These are phyloP conservation scores for Sugiyamaella lignohabitans DNA, from an alignment of 805 yeast species.

Conservation along the genomic window DNA sequence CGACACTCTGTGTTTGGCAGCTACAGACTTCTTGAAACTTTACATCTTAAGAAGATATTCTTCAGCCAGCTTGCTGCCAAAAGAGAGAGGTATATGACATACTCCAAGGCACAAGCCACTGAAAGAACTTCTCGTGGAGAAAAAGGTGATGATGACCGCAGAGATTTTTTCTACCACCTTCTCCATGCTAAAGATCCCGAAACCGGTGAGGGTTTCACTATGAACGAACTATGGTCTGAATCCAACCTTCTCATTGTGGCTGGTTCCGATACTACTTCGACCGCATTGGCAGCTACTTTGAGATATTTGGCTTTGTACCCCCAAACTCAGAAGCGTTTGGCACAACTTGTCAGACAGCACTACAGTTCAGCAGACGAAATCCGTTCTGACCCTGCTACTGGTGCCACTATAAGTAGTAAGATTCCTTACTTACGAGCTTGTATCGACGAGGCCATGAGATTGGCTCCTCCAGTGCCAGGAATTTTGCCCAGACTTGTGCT, in stretches of 20 bases:
- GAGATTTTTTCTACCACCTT: constrained; percentile 17
- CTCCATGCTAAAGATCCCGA: constrained; percentile 18
- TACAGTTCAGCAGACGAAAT: constrained; percentile 14
- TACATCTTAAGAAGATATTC: constrained; percentile 15
- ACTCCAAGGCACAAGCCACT: constrained; percentile 17
- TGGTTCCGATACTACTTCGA: constrained; percentile 19
- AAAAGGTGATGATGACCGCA: constrained; percentile 12
- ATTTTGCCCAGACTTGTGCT: constrained; percentile 16
- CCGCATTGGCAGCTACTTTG: constrained; percentile 14
- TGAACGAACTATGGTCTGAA: constrained; percentile 18
- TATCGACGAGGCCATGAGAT: constrained; percentile 18
- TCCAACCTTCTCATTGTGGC: constrained; percentile 18
- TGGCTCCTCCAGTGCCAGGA: constrained; percentile 19
- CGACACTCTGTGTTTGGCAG: constrained; percentile 15
- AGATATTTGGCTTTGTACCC: constrained; percentile 14
- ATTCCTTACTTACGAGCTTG: constrained; percentile 17
- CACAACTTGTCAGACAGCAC: constrained; percentile 7
- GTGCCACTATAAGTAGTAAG: constrained; percentile 4
- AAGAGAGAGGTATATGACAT: constrained; percentile 14
- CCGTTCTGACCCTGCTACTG: constrained; percentile 2
- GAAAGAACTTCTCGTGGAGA: constrained; percentile 13
- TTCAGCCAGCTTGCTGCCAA: constrained; percentile 14
- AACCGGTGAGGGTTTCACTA: constrained; percentile 16
- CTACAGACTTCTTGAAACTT: constrained; percentile 11
- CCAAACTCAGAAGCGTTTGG: constrained; percentile 5